These are phyloP conservation scores for Heterobasidion irregulare DNA, from an alignment of 1,284 basidiomycete species.

Conservation along the genomic window DNA sequence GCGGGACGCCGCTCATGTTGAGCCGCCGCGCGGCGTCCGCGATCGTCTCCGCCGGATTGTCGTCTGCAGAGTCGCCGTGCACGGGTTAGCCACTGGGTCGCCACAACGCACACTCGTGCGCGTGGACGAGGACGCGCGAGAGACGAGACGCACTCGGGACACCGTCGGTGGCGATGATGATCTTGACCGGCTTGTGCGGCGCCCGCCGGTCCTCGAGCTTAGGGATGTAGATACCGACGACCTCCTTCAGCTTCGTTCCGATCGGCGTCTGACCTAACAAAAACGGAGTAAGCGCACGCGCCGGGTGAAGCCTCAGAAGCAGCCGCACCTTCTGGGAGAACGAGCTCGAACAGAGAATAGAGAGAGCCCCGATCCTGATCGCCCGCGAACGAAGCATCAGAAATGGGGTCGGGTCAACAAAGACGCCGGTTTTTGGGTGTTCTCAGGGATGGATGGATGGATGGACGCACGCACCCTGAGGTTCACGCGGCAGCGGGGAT, in stretches of 20 bases:
- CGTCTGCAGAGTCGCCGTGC: slow-evolving; percentile 26
- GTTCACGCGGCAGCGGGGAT: slow-evolving; percentile 20
- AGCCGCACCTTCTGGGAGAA: slow-evolving; percentile 8
- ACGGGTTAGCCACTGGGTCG: neutral
- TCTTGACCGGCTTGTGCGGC: slow-evolving; percentile 29
- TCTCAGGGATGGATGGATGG: neutral
- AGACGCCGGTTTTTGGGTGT: no score
- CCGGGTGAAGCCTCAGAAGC: no score
- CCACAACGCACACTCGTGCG: no score
- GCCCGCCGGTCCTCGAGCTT: slow-evolving; percentile 23
- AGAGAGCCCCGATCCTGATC: slow-evolving; percentile 7
- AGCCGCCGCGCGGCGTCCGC: slow-evolving; percentile 38
- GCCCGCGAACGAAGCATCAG: neutral
- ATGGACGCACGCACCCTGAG: slow-evolving; percentile 19
- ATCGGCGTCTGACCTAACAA: slow-evolving; percentile 32
- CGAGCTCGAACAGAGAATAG: slow-evolving; percentile 3
- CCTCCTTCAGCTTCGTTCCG: slow-evolving; percentile 28
- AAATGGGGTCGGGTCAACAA: no score
- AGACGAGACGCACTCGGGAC: slow-evolving; percentile 29
- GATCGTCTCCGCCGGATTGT: slow-evolving; percentile 42
- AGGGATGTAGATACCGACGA: slow-evolving; percentile 31
- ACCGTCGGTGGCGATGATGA: slow-evolving; percentile 42
- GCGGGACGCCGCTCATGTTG: slow-evolving; percentile 25
- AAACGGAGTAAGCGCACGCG: neutral
- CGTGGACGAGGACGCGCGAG: neutral